These are phyloP conservation scores for Lepiota subincarnata DNA, from an alignment of 768 basidiomycete species.

Conservation along the genomic window DNA sequence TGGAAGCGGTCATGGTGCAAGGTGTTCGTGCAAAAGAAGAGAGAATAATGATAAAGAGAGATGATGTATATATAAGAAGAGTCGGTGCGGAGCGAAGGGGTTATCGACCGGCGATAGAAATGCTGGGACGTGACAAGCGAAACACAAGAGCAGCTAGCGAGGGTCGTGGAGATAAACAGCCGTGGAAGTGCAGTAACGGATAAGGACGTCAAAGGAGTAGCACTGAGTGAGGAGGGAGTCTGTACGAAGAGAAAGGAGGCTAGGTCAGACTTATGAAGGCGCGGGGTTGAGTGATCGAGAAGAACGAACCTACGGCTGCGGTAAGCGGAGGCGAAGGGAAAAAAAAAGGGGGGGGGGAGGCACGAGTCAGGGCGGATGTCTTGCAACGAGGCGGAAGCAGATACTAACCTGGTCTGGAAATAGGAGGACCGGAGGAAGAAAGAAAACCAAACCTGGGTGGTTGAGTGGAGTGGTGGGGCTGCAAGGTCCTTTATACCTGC, in stretches of 20 bases:
- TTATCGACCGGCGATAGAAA: conserved; percentile 64
- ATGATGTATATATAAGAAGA: conserved; percentile 9
- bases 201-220: background rate
- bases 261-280: conserved; percentile 12
- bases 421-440: conserved; percentile 17
- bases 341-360: background rate
- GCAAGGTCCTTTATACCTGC: conserved; percentile 7
- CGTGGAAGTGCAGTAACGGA: conserved; percentile 2
- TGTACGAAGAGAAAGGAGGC: conserved; percentile 13
- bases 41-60: conserved; percentile 12
- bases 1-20: conserved; percentile 32
- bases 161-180: conserved; percentile 19
- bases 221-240: conserved; percentile 7
- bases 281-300: conserved; percentile 13
- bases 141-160: conserved; percentile 30
- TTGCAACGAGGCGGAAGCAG: conserved; percentile 9
- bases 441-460: conserved; percentile 25
- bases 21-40: conserved; percentile 17
- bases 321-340: conserved; percentile 13
- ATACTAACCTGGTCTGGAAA: conserved; percentile 20
- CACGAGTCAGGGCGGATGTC: conserved; percentile 11
- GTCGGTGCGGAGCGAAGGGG: conserved; percentile 23
- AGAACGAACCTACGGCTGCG: conserved; percentile 11
- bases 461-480: background rate
- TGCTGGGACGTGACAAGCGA: conserved; percentile 21